Conservation (phyloP, 2,329 filamentous ascomycete species). For the Penicillium sp. region DNA sequence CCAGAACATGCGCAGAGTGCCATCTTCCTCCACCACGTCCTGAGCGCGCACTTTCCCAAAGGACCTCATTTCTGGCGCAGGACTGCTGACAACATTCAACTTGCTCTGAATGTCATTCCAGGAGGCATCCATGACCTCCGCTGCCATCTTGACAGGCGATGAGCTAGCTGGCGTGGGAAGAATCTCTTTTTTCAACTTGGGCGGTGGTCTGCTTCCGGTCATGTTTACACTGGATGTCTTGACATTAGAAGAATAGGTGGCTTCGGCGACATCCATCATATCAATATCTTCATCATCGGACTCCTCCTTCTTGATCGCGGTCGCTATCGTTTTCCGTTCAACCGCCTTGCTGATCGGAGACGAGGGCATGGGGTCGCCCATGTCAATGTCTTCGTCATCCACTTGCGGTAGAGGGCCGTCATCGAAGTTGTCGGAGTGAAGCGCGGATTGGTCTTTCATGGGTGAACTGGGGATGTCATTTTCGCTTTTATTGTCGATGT, state of each 20-base stretch:
- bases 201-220: conserved; percentile 68
- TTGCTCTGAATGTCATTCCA: conserved; percentile 86
- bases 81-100: conserved; percentile 76
- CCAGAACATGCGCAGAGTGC: conserved; percentile 93
- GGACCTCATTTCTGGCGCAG: conserved; percentile 53
- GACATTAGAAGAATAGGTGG: conserved; percentile 57
- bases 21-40: conserved; percentile 88
- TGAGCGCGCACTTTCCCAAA: conserved; percentile 77
- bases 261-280: conserved; percentile 80
- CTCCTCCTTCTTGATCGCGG: conserved; percentile 54
- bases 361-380: conserved; percentile 80
- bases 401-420: conserved; percentile 51
- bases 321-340: conserved; percentile 57
- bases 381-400: conserved; percentile 71
- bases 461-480: conserved; percentile 44
- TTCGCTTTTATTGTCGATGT: conserved; percentile 39
- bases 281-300: conserved; percentile 71
- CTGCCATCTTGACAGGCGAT: conserved; percentile 60
- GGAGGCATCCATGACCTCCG: conserved; percentile 65
- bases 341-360: conserved; percentile 78
- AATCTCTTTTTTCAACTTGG: conserved; percentile 64
- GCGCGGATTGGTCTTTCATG: conserved; percentile 33
- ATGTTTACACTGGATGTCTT: conserved; percentile 73
- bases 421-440: conserved; percentile 46
- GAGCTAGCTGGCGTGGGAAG: conserved; percentile 69